Evolutionary conservation across 2,329 filamentous ascomycete species (phyloP).

Genomic region (Aspergillus calidoustus): DNA sequence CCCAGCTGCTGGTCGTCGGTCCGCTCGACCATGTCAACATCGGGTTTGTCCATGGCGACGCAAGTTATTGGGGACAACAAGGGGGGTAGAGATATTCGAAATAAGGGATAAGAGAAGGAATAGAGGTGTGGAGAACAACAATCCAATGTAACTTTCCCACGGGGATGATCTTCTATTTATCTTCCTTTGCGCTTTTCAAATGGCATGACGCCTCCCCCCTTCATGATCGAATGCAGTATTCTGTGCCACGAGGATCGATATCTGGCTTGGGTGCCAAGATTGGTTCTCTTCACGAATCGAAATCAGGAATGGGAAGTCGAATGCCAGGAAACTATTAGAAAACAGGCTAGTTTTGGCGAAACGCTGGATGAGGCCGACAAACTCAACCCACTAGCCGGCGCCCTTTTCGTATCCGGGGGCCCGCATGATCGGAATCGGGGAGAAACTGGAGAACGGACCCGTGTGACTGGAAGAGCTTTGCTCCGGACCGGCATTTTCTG

Average conservation of each 20-base stretch:
- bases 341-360: neutral
- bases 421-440: neutral
- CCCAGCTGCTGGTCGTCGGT: constrained; percentile 12
- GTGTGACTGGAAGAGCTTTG: neutral
- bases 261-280: neutral
- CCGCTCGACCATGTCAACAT: constrained; percentile 12
- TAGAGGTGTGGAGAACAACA: neutral
- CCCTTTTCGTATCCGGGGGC: neutral
- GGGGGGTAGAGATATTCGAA: neutral
- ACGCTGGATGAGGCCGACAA: neutral
- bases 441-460: neutral
- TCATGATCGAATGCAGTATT: neutral
- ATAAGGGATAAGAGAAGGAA: neutral
- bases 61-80: neutral
- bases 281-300: neutral
- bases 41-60: constrained; percentile 9
- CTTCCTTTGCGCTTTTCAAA: neutral
- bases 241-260: neutral
- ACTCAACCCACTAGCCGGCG: neutral
- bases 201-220: neutral
- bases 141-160: neutral
- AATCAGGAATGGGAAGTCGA: neutral
- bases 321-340: neutral
- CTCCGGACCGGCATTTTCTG: neutral
- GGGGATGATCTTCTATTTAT: constrained; percentile 10